A percentile compares a stretch with the other conserved stretches of the same genome.
These are phyloP conservation scores for Creolimax fragrantissima DNA, from an alignment of 78 protist genomes.

Conservation along the genomic window DNA sequence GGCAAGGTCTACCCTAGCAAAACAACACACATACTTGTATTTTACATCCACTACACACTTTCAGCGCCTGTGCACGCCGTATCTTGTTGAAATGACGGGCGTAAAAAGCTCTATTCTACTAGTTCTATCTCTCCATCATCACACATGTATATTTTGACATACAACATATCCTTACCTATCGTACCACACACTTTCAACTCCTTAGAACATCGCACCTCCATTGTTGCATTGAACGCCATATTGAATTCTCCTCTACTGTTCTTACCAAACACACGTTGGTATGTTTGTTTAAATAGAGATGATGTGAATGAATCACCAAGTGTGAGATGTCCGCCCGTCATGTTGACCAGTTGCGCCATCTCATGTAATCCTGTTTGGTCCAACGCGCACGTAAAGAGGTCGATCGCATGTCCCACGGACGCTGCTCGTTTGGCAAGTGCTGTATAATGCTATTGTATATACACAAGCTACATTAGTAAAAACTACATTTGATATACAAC, in stretches of 20 bases:
- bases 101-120: no score
- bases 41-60: no score
- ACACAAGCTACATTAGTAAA: no score
- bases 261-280: constrained; percentile 46
- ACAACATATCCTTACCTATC: no score
- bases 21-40: no score
- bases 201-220: constrained; percentile 21
- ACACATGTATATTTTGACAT: no score
- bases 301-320: constrained; percentile 75
- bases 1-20: no score
- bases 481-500: no score
- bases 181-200: constrained; percentile 81
- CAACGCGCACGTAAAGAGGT: constrained; percentile 67
- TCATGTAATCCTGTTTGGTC: constrained; percentile 88
- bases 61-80: no score
- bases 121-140: no score
- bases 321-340: constrained; percentile 71
- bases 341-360: constrained; percentile 54
- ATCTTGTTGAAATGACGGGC: no score
- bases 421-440: constrained; percentile 53
- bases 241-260: constrained; percentile 17
- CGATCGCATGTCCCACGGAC: constrained; percentile 63
- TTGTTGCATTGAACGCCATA: constrained; percentile 63
- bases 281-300: constrained; percentile 71
- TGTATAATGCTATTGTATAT: constrained; percentile 30